Conservation (phyloP, 257 asterid species). For the Avicennia marina region DNA sequence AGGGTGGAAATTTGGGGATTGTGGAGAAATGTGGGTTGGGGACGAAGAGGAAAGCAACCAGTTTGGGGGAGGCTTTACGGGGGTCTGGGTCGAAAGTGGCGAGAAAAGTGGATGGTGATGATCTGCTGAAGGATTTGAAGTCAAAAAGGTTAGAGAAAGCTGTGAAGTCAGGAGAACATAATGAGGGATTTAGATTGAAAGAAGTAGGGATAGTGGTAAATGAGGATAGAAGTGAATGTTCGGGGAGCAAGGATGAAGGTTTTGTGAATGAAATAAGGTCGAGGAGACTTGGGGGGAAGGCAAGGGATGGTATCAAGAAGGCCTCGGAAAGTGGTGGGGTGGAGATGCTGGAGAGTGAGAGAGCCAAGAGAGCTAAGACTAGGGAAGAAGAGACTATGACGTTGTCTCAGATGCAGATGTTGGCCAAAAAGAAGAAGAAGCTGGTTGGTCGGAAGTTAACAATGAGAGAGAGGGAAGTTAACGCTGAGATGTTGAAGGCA, state of each 20-base stretch:
- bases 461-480: constrained; percentile 12
- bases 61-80: constrained; percentile 33
- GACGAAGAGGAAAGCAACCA: constrained; percentile 29
- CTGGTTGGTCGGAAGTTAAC: constrained; percentile 24
- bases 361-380: constrained; percentile 26
- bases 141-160: not conserved
- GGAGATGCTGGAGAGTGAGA: constrained; percentile 24
- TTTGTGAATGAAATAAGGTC: constrained; percentile 10
- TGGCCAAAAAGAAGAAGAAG: constrained; percentile 49
- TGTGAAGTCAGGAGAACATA: not conserved
- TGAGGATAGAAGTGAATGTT: constrained; percentile 9
- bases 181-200: not conserved
- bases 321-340: constrained; percentile 15
- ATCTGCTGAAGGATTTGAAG: constrained; percentile 11
- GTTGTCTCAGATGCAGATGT: constrained; percentile 65
- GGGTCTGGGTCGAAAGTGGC: constrained; percentile 18
- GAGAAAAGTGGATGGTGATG: constrained; percentile 19
- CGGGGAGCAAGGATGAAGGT: constrained; percentile 10
- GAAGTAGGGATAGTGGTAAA: not conserved
- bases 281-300: constrained; percentile 15
- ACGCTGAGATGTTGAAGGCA: constrained; percentile 15
- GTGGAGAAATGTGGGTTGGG: constrained; percentile 36
- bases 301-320: constrained; percentile 8
- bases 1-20: constrained; percentile 30
- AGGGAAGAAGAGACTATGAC: constrained; percentile 71